Evolutionary conservation across 352 stramenopile species (phyloP), one percentile per base, ranked within the genome.

Genomic region (Heterotrichella gracilis): DNA sequence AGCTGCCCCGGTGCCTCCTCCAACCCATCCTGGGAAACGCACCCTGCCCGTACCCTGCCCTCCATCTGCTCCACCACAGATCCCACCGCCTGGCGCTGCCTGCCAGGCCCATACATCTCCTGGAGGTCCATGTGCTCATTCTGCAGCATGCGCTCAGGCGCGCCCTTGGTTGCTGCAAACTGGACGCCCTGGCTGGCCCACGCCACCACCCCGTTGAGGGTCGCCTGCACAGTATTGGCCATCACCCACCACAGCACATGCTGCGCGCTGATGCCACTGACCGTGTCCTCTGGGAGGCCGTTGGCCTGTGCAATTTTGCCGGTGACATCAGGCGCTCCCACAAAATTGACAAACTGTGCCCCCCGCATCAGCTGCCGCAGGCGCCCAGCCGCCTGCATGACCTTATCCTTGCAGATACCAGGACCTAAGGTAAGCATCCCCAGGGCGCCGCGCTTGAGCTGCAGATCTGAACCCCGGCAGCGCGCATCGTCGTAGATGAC

Each of bases 331-430:
- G 32, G 9, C n/a, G 32, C n/a, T 53, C 32, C 32, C n/a, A 53
- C 32, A 53, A 53, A 0, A 24, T 68, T 78, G 0, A 93, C 73
- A 13, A 73, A 81, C 70, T 91, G 82, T 67, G n/a, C n/a, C n/a
- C 71, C 71, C 0, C 74, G 77, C 4, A 80, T 82, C 0, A 93
- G 78, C 63, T 85, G 80, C 0, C 84, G 75, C 76, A 92, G 81
- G 0, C 85, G 80, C 2, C 84, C 84, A 0, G 82, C 83, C n/a
- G 82, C 84, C 73, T 93, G 85, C 84, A 92, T 90, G 0, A 93
- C 69, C 68, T 91, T 92, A 72, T 92, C 85, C 68, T 92, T 93
- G 0, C 80, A 84, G 20, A 92, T 76, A 19, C 80, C 81, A 2
- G 83, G 82, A 0, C 82, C 84, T 0, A 92, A 74, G 0, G 84